Conservation (phyloP, 768 basidiomycete species). For the Steccherinum ochraceum region DNA sequence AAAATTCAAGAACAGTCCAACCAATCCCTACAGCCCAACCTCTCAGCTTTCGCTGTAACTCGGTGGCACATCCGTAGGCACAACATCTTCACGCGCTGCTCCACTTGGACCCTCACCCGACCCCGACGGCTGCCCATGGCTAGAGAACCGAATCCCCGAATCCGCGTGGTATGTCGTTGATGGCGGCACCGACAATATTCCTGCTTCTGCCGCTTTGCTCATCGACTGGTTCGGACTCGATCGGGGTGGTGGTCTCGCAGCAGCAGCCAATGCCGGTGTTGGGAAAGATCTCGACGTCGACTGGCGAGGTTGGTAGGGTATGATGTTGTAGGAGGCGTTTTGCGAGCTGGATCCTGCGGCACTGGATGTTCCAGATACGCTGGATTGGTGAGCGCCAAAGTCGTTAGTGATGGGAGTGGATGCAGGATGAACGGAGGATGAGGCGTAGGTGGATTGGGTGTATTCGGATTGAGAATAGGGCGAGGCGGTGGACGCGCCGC, state of each 20-base stretch:
- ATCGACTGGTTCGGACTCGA: constrained; percentile 8
- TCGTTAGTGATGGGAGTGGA: no score
- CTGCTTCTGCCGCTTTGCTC: constrained; percentile 17
- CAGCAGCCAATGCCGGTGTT: constrained; percentile 1
- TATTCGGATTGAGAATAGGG: not conserved
- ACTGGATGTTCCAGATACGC: no score
- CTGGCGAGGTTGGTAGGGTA: constrained; percentile 4
- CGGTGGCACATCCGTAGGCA: not conserved
- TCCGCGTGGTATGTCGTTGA: constrained; percentile 12
- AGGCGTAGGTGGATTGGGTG: not conserved
- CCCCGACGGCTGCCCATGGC: constrained; percentile 4
- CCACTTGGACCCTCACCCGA: no score
- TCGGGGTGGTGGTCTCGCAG: not conserved
- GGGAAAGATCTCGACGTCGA: constrained; percentile 2
- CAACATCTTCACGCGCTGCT: no score
- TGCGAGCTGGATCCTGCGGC: not conserved
- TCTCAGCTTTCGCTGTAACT: not conserved
- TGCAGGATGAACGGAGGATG: not conserved
- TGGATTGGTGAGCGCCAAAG: no score
- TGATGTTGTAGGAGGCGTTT: no score
- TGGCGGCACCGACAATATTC: constrained; percentile 10
- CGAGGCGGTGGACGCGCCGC: not conserved
- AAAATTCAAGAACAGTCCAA: no score
- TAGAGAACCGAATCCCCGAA: constrained; percentile 13
- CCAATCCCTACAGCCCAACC: no score